Evolutionary conservation across 208 protist genomes (phyloP).

Genomic region (Trypanosoma congolense): DNA sequence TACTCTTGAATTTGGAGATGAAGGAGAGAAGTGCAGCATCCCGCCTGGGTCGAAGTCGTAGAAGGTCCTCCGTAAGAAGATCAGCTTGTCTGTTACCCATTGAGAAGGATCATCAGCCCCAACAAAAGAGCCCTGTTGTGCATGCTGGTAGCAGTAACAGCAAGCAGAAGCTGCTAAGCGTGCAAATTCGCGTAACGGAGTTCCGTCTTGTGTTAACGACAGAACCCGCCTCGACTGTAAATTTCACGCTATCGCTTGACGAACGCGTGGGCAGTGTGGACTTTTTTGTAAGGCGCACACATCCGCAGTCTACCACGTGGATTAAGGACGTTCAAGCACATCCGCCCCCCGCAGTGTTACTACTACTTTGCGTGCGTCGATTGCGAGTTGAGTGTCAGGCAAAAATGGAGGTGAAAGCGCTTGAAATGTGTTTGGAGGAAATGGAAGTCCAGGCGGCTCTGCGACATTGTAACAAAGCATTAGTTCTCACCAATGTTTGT

Average conservation of each 20-base stretch:
- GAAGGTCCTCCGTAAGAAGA: not conserved
- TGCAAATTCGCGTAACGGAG: constrained; percentile 61
- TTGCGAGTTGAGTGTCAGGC: constrained; percentile 78
- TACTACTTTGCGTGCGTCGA: constrained; percentile 42
- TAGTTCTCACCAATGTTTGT: constrained; percentile 27
- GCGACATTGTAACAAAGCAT: constrained; percentile 22
- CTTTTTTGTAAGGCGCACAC: constrained; percentile 37
- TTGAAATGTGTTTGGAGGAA: constrained; percentile 71
- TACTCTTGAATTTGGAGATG: constrained; percentile 28
- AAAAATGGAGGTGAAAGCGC: constrained; percentile 82
- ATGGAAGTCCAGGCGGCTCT: constrained; percentile 37
- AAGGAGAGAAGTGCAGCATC: constrained; percentile 3
- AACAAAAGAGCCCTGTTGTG: not conserved
- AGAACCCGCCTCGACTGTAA: constrained; percentile 58
- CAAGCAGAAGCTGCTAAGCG: constrained; percentile 17
- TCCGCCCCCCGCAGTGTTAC: constrained; percentile 17
- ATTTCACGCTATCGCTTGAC: constrained; percentile 64
- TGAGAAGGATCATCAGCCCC: not conserved
- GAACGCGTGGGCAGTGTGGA: constrained; percentile 41
- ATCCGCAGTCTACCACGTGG: constrained; percentile 1
- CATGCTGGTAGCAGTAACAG: not conserved
- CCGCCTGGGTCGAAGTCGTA: constrained; percentile 3
- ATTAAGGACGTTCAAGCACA: constrained; percentile 7
- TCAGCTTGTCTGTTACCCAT: not conserved
- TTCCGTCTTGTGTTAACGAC: constrained; percentile 64